Evolutionary conservation across 2,329 filamentous ascomycete genomes (phyloP), one percentile per base, ranked within the genome.

Genomic region (Domatiomyces globalis): DNA sequence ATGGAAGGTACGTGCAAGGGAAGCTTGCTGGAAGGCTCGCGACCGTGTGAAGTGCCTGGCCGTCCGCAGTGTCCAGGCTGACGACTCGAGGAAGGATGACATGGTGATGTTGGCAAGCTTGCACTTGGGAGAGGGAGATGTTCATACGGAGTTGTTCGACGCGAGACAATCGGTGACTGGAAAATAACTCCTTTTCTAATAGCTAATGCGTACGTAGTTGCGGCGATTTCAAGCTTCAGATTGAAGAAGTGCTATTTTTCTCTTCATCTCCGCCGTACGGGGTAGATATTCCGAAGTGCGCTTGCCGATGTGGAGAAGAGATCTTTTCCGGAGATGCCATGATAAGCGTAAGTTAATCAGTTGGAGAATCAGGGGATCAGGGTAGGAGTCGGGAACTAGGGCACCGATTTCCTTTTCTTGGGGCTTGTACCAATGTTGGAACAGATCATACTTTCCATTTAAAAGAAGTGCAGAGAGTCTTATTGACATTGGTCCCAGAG

Each of bases 51-150:
- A 56, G 46, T 58, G 54, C 44, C 51, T 49, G 20, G 56, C 56
- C 33, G 58, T 58, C 12, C 58, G 56, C 50, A 52, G 45, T 4
- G 50, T 51, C 46, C 58, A 53, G 51, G 54, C 45, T 53, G 58
- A 52, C 10, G 55, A 56, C 19, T 60, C 58, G 22, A 60, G 58
- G 48, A 60, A 56, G 25, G 56, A 57, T 43, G 51, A 47, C 49
- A 55, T 58, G 50, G 12, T 10, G 33, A 15, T 15, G 29, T 33
- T 9, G 33, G 33, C 33, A 39, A 39, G 10, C 9, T 39, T 39
- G 33, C 10, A 3, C 33, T 15, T 39, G 10, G 1, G 9, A 39
- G 33, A 15, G 33, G 10, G 33, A 15, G 9, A 4, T 39, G 33
- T 39, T 39, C 33, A 39, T 39, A 39, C 12, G 15, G 12, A 2